Evolutionary conservation across 2,329 filamentous ascomycete genomes (phyloP).

Genomic region (Thelonectria olida): DNA sequence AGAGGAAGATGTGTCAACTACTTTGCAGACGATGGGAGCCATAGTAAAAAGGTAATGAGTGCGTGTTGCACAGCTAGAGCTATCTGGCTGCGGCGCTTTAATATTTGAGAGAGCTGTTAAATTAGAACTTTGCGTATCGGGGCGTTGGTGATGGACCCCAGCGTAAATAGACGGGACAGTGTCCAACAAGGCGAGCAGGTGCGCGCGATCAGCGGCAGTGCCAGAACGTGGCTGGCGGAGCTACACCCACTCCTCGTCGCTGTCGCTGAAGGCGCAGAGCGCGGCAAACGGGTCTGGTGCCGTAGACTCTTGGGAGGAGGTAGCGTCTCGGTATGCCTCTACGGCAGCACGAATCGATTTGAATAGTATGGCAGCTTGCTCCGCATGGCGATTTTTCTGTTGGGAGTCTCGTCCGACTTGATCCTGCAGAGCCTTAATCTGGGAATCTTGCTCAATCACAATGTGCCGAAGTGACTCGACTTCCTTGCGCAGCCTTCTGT

Average conservation of each 20-base stretch:
- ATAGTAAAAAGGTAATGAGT: background rate
- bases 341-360: background rate
- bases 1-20: background rate
- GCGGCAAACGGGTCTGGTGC: background rate
- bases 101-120: background rate
- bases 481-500: background rate
- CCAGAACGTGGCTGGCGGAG: background rate
- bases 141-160: background rate
- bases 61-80: background rate
- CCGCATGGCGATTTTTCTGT: background rate
- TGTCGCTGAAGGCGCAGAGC: background rate
- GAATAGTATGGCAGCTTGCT: background rate
- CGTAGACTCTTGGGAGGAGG: background rate
- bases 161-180: background rate
- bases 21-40: background rate
- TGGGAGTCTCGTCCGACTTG: background rate
- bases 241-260: background rate
- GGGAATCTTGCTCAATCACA: background rate
- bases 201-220: background rate
- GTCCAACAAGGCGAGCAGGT: background rate
- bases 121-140: background rate
- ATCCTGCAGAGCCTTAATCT: background rate
- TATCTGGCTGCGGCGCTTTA: background rate
- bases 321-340: background rate
- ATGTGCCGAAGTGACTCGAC: background rate